Conservation (phyloP, 306 rosid species). For the Lathyrus tuberosus region DNA sequence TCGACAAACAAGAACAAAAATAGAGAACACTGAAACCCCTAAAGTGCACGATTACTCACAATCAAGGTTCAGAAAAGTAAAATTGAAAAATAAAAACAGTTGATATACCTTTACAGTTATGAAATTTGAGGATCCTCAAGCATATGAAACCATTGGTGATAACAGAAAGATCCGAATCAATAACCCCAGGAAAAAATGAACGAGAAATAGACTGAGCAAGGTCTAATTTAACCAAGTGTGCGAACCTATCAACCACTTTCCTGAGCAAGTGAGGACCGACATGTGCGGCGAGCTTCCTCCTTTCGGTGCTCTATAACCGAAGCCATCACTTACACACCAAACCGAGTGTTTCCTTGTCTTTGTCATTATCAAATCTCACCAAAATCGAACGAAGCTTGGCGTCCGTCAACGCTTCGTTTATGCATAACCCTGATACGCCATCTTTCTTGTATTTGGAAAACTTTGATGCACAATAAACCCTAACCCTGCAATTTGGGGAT, state of each 20-base stretch:
- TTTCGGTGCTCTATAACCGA: no score
- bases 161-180: no score
- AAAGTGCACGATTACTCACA: not conserved
- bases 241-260: slow-evolving; percentile 79
- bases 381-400: no score
- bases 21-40: not conserved
- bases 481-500: no score
- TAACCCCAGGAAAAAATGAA: slow-evolving; percentile 91
- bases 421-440: no score
- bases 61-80: not conserved
- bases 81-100: not conserved
- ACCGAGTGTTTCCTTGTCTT: no score
- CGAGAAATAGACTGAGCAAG: slow-evolving; percentile 89
- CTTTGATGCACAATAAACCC: no score
- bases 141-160: slow-evolving; percentile 65
- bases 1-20: not conserved
- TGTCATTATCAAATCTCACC: no score
- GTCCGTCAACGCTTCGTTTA: no score
- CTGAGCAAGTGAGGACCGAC: slow-evolving; percentile 90
- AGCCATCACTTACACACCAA: no score
- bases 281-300: slow-evolving; percentile 87
- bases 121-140: slow-evolving; percentile 73
- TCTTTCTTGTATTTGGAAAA: no score
- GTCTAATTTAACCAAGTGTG: slow-evolving; percentile 68
- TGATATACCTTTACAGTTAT: slow-evolving; percentile 73